A percentile compares a stretch with the other conserved stretches of the same genome.
Conservation (phyloP, 306 rosid genomes). For the Senna siamea region DNA sequence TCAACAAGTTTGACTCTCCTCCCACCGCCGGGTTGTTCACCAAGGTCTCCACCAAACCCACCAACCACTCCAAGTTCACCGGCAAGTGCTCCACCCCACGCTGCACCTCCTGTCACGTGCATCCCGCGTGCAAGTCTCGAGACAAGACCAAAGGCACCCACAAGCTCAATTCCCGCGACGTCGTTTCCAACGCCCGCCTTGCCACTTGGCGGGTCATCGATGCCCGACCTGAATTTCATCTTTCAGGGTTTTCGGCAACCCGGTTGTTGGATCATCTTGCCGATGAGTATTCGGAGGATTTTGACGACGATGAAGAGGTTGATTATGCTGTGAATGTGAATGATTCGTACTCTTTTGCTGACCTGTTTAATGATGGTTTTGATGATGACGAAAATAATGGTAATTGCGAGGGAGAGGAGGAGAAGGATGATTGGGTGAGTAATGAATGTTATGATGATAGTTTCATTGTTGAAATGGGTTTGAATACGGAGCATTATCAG, state of each 20-base stretch:
- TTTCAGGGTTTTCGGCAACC: conserved; percentile 46
- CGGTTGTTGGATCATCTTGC: conserved; percentile 44
- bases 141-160: conserved; percentile 63
- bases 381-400: conserved; percentile 8
- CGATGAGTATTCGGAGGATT: background rate
- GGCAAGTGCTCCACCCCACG: conserved; percentile 35
- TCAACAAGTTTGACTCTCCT: background rate
- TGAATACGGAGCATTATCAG: conserved; percentile 44
- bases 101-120: conserved; percentile 56
- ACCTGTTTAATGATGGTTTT: background rate
- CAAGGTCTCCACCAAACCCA: conserved; percentile 23
- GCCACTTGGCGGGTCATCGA: too few relatives aligned
- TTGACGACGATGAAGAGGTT: conserved; percentile 17
- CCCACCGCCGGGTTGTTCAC: too few relatives aligned
- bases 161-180: conserved; percentile 38
- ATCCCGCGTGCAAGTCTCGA: conserved; percentile 63
- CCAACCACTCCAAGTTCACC: conserved; percentile 84
- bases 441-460: background rate
- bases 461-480: conserved; percentile 45
- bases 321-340: conserved; percentile 21
- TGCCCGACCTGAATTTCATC: background rate
- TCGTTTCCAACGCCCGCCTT: too few relatives aligned
- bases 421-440: too few relatives aligned
- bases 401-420: too few relatives aligned
- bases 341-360: background rate